These are phyloP conservation scores for Sporothrix dimorphospora DNA, from an alignment of 2,329 filamentous ascomycete species.

Conservation along the genomic window DNA sequence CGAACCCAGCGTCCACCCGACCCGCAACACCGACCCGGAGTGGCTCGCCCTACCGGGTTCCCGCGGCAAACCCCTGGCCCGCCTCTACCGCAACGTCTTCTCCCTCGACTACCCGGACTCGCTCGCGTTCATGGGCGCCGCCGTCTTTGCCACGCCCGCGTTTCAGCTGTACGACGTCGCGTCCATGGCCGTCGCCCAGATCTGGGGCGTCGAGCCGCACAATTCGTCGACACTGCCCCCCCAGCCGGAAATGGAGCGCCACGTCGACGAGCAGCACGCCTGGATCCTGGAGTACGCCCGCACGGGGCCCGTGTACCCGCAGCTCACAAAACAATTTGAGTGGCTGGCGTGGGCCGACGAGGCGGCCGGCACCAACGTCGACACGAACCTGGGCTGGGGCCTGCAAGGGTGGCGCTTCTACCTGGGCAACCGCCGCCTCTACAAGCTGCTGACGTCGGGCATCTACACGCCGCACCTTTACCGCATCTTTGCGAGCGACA, in stretches of 20 bases:
- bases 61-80: slow-evolving; percentile 40
- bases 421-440: slow-evolving; percentile 45
- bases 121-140: slow-evolving; percentile 48
- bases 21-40: slow-evolving; percentile 34
- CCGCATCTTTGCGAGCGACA: slow-evolving; percentile 48
- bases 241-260: neutral
- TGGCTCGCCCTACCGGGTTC: slow-evolving; percentile 37
- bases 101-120: slow-evolving; percentile 48
- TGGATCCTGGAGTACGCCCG: slow-evolving; percentile 39
- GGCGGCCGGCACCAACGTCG: slow-evolving; percentile 47
- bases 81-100: slow-evolving; percentile 51
- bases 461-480: slow-evolving; percentile 48
- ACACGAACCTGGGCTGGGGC: slow-evolving; percentile 47
- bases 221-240: neutral
- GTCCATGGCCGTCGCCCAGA: slow-evolving; percentile 49
- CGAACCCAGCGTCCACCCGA: neutral
- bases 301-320: slow-evolving; percentile 18
- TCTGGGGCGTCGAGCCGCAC: slow-evolving; percentile 43
- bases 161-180: slow-evolving; percentile 48
- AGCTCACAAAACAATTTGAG: slow-evolving; percentile 39
- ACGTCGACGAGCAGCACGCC: slow-evolving; percentile 42
- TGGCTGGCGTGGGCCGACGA: slow-evolving; percentile 48
- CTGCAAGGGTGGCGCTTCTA: slow-evolving; percentile 42
- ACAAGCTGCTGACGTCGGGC: slow-evolving; percentile 44
- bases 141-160: slow-evolving; percentile 43